Evolutionary conservation across 768 basidiomycete species (phyloP).

Genomic region (Trametes meyenii): DNA sequence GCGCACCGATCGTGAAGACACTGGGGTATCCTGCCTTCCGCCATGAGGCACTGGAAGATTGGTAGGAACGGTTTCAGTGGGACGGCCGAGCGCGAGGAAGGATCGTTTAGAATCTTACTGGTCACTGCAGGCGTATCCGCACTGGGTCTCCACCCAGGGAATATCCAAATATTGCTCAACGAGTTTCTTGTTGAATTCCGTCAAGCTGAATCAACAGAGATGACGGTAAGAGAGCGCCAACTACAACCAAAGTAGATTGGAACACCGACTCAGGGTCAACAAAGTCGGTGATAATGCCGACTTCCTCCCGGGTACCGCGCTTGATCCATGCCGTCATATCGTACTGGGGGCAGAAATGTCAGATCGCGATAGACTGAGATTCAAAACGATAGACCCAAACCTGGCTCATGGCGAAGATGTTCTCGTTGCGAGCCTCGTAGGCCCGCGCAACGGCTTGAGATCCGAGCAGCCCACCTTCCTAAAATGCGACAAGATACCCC

Average conservation of each 20-base stretch:
- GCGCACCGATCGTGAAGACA: conserved; percentile 79
- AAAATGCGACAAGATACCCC: neutral
- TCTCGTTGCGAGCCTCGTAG: conserved; percentile 63
- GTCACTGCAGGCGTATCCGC: conserved; percentile 94
- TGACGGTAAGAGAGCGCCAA: conserved; percentile 9
- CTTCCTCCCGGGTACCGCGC: conserved; percentile 56
- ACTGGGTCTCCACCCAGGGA: conserved; percentile 85
- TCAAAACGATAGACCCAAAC: conserved; percentile 39
- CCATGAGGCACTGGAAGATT: conserved; percentile 71
- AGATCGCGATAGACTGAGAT: conserved; percentile 21
- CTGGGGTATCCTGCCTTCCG: conserved; percentile 83
- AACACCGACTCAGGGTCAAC: conserved; percentile 49
- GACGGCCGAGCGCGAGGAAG: conserved; percentile 22
- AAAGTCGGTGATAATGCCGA: conserved; percentile 85
- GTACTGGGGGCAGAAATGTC: conserved; percentile 48
- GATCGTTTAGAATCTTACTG: conserved; percentile 55
- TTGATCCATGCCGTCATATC: conserved; percentile 97
- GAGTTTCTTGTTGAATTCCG: conserved; percentile 76
- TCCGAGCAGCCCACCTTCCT: conserved; percentile 87
- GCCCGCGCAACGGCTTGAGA: conserved; percentile 85
- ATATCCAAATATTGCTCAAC: conserved; percentile 82
- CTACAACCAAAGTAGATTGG: conserved; percentile 1
- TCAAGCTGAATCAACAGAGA: conserved; percentile 54
- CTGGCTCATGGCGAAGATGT: conserved; percentile 85
- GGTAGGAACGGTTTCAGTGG: conserved; percentile 30